Percentiles rank a stretch among this genome's conserved stretches.
These are phyloP conservation scores for Paecilomyces sp. DNA, from an alignment of 2,329 filamentous ascomycete species.

Conservation along the genomic window DNA sequence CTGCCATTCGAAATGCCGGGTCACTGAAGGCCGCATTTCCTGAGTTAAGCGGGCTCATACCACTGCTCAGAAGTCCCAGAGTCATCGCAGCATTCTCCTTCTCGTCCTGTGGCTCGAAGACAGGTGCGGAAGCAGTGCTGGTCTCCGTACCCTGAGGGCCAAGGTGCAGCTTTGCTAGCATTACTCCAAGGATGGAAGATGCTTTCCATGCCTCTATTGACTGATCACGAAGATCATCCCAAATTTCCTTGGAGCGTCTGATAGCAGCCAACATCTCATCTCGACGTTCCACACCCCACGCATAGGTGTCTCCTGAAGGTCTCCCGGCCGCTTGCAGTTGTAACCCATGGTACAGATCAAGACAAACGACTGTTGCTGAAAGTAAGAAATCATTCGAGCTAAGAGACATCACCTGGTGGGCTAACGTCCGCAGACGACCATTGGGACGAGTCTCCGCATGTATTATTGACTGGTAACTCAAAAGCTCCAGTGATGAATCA, in stretches of 20 bases:
- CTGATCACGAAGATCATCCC: conserved; percentile 67
- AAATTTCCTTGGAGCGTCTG: conserved; percentile 67
- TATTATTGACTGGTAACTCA: conserved; percentile 69
- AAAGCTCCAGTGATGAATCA: conserved; percentile 74
- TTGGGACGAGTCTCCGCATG: conserved; percentile 66
- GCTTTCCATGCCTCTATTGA: conserved; percentile 92
- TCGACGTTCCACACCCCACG: conserved; percentile 45
- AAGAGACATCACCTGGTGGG: conserved; percentile 72
- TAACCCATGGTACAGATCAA: conserved; percentile 65
- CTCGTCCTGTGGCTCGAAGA: conserved; percentile 43
- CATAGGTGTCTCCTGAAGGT: conserved; percentile 33
- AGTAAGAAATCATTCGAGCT: conserved; percentile 81
- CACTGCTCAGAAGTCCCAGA: conserved; percentile 59
- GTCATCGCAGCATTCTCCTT: conserved; percentile 64
- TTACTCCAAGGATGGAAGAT: conserved; percentile 68
- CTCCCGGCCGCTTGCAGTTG: conserved; percentile 26
- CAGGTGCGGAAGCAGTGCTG: conserved; percentile 9
- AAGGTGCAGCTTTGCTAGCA: conserved; percentile 66
- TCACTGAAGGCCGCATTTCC: conserved; percentile 23
- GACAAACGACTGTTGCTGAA: conserved; percentile 73
- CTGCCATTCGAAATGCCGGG: conserved; percentile 20
- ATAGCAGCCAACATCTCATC: conserved; percentile 70
- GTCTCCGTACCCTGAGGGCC: conserved; percentile 18
- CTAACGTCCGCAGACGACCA: conserved; percentile 64
- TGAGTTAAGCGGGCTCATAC: conserved; percentile 45